Percentiles rank a stretch among this genome's conserved stretches.
phyloP scores from a whole-genome alignment of 768 basidiomycete genomes.

The Xerocomus brunneocitrinus region DNA sequence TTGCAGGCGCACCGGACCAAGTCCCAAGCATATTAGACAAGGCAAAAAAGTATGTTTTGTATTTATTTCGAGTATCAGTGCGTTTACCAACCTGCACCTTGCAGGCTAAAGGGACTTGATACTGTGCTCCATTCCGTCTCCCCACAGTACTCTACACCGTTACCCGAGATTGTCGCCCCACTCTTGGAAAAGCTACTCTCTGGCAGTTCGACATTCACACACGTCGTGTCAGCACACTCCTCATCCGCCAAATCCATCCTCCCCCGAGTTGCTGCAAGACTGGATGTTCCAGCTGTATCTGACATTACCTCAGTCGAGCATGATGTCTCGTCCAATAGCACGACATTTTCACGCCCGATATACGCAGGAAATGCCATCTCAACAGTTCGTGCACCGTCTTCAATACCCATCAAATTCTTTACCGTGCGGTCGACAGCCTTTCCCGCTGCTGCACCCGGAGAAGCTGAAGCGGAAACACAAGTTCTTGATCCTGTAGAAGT shows the following conservation, averaged over 20 bases:
- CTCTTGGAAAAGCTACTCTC: conserved; percentile 74
- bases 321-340: conserved; percentile 62
- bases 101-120: conserved; percentile 64
- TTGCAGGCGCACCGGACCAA: conserved; percentile 66
- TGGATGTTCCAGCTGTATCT: conserved; percentile 88
- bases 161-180: conserved; percentile 80
- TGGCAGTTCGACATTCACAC: conserved; percentile 66
- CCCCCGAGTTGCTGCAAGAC: conserved; percentile 83
- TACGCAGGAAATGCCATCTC: conserved; percentile 98
- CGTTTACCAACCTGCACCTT: conserved; percentile 4
- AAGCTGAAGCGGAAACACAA: conserved; percentile 55
- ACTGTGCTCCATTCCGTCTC: conserved; percentile 68
- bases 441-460: conserved; percentile 50
- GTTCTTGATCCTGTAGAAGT: conserved; percentile 62
- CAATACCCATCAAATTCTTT: conserved; percentile 85
- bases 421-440: conserved; percentile 93
- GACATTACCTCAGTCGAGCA: conserved; percentile 84
- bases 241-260: conserved; percentile 89
- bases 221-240: conserved; percentile 89
- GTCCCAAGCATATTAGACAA: conserved; percentile 62
- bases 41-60: conserved; percentile 73
- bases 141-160: conserved; percentile 57
- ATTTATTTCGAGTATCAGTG: conserved; percentile 5
- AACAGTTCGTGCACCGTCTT: conserved; percentile 77
- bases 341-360: conserved; percentile 89